These are phyloP conservation scores for Xylaria hypoxylon DNA, from an alignment of 2,329 filamentous ascomycete genomes.

Conservation along the genomic window DNA sequence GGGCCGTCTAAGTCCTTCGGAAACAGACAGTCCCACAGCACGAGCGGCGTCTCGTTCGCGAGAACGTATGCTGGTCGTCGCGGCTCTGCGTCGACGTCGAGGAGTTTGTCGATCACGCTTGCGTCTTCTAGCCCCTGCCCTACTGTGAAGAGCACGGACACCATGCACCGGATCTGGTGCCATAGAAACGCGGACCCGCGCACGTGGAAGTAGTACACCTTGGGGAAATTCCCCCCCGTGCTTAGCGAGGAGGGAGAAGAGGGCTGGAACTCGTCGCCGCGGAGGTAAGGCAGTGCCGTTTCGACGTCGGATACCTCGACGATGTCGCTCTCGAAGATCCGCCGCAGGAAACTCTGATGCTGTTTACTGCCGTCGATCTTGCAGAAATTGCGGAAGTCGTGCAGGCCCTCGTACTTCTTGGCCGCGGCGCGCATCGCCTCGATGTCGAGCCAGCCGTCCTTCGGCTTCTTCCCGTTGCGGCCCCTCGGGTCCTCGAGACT, in stretches of 20 bases:
- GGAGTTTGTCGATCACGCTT: slow-evolving; percentile 76
- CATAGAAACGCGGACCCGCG: slow-evolving; percentile 94
- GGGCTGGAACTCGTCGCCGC: slow-evolving; percentile 58
- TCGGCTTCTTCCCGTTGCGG: slow-evolving; percentile 50
- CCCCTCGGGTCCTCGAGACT: slow-evolving; percentile 59
- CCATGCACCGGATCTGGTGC: slow-evolving; percentile 97
- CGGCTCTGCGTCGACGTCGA: slow-evolving; percentile 78
- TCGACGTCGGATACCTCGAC: slow-evolving; percentile 71
- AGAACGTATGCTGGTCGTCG: slow-evolving; percentile 88
- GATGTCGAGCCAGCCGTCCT: slow-evolving; percentile 86
- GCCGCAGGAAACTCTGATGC: slow-evolving; percentile 82
- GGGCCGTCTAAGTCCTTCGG: slow-evolving; percentile 60
- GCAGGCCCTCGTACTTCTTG: slow-evolving; percentile 79
- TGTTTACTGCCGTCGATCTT: slow-evolving; percentile 93
- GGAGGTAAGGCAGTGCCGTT: slow-evolving; percentile 68
- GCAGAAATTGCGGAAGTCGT: slow-evolving; percentile 98
- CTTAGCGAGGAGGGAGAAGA: slow-evolving; percentile 32
- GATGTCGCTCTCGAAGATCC: slow-evolving; percentile 84
- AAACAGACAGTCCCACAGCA: slow-evolving; percentile 97
- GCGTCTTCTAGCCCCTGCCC: slow-evolving; percentile 88
- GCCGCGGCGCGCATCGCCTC: slow-evolving; percentile 87
- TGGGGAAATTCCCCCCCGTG: slow-evolving; percentile 56
- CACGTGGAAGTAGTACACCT: slow-evolving; percentile 89
- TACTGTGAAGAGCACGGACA: slow-evolving; percentile 90
- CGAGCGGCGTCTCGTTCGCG: slow-evolving; percentile 88